phyloP scores from a whole-genome alignment of 1,139 yeast species.

The Yamadazyma atlantica region DNA sequence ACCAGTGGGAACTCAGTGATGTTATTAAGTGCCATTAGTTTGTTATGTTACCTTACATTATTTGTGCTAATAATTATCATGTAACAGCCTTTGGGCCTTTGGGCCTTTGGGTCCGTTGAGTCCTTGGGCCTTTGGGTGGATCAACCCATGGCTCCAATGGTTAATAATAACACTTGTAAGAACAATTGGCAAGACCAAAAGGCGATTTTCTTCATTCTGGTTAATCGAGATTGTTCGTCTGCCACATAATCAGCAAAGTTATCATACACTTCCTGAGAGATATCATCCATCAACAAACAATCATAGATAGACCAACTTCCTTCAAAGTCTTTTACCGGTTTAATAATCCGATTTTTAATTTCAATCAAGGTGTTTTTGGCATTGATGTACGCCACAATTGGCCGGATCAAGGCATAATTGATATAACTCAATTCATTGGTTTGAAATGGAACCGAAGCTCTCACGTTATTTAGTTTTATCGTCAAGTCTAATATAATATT shows the following conservation, averaged over 20 bases:
- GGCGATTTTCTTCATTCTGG: constrained; percentile 79
- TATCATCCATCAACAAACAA: constrained; percentile 85
- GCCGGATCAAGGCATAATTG: constrained; percentile 87
- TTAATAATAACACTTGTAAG: constrained; percentile 77
- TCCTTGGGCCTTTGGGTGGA: too few species aligned
- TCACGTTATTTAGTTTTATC: constrained; percentile 75
- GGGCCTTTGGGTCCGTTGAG: too few species aligned
- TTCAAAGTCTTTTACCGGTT: constrained; percentile 76
- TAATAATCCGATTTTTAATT: constrained; percentile 79
- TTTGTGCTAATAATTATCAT: constrained; percentile 41
- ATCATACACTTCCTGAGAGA: constrained; percentile 86
- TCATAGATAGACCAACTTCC: constrained; percentile 98
- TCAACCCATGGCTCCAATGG: constrained; percentile 53
- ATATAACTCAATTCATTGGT: constrained; percentile 81
- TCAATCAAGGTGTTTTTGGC: constrained; percentile 88
- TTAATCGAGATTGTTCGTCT: constrained; percentile 75
- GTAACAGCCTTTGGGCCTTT: too few species aligned
- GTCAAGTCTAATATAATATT: constrained; percentile 58
- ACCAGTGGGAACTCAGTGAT: constrained; percentile 55
- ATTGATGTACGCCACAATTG: constrained; percentile 93
- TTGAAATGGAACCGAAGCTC: constrained; percentile 86
- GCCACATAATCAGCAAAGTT: constrained; percentile 87
- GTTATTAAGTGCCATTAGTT: constrained; percentile 41
- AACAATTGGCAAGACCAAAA: constrained; percentile 91
- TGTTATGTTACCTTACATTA: constrained; percentile 45